Conservation (phyloP, 1,284 basidiomycete genomes). For the Pascua sp. region DNA sequence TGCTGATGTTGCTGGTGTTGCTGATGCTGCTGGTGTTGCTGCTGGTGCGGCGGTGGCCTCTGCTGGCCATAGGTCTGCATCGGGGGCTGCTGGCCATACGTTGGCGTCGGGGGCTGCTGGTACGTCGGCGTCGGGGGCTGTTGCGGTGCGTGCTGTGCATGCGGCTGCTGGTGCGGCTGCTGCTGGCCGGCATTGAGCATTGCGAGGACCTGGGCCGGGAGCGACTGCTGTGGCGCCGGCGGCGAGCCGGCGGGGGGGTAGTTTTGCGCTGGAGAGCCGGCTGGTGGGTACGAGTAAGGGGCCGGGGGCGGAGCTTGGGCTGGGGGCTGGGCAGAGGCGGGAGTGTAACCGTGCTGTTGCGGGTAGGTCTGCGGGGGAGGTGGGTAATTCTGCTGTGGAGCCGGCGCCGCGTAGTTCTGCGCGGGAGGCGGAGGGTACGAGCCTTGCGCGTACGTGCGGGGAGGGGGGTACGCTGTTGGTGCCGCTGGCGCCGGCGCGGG, state of each 20-base stretch:
- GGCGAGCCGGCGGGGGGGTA: constrained; percentile 1
- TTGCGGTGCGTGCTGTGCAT: not conserved
- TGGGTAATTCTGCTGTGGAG: constrained; percentile 12
- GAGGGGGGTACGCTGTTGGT: not conserved
- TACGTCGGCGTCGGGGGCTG: no score
- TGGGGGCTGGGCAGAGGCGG: constrained; percentile 26
- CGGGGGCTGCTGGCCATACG: no score
- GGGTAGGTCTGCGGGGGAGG: not conserved
- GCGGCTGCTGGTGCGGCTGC: constrained; percentile 1
- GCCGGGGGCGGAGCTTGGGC: constrained; percentile 1
- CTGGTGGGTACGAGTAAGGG: constrained; percentile 5
- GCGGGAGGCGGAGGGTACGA: constrained; percentile 4
- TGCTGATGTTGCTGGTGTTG: not conserved
- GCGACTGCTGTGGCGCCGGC: constrained; percentile 38
- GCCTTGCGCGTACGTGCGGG: not conserved
- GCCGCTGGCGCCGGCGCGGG: not conserved
- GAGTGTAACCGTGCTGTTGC: not conserved
- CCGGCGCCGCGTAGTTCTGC: constrained; percentile 19
- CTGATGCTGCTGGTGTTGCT: constrained; percentile 3
- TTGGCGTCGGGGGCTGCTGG: no score
- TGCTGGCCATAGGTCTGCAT: no score
- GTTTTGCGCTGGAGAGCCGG: not conserved
- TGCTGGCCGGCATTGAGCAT: constrained; percentile 52
- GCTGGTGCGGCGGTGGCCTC: constrained; percentile 1
- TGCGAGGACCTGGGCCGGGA: constrained; percentile 64